These are phyloP conservation scores for Tolypocladium ovalisporum DNA, from an alignment of 2,329 filamentous ascomycete species.

Conservation along the genomic window DNA sequence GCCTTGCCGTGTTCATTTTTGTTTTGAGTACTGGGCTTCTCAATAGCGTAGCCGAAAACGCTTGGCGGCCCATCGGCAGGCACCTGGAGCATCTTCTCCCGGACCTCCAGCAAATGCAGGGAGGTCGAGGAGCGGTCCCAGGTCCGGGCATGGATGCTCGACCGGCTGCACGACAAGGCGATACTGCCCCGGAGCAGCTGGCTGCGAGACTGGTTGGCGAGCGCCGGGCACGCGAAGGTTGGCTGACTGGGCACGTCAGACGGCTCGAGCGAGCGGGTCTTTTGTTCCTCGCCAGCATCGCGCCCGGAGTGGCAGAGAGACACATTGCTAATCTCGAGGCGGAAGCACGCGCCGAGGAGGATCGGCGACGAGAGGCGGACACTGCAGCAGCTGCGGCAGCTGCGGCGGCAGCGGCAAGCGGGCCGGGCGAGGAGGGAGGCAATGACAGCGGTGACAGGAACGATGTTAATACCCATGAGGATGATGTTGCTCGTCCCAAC, in stretches of 20 bases:
- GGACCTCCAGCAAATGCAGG: constrained; percentile 27
- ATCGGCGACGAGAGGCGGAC: constrained; percentile 31
- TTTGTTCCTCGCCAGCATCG: constrained; percentile 55
- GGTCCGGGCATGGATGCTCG: constrained; percentile 14
- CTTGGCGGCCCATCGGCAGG: constrained; percentile 45
- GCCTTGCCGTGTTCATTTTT: constrained; percentile 43
- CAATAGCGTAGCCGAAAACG: constrained; percentile 41
- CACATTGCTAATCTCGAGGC: constrained; percentile 50
- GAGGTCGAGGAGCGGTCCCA: background rate
- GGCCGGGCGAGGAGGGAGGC: constrained; percentile 11
- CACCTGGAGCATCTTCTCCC: constrained; percentile 51
- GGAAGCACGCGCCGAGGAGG: constrained; percentile 32
- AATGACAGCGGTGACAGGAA: constrained; percentile 1
- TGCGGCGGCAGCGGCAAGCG: constrained; percentile 15
- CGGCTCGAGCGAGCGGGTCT: constrained; percentile 48
- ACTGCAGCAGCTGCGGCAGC: constrained; percentile 26
- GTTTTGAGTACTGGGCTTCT: constrained; percentile 49
- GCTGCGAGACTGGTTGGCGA: constrained; percentile 43
- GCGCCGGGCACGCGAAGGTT: constrained; percentile 17
- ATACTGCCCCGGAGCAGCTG: constrained; percentile 35
- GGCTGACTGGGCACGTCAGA: constrained; percentile 31
- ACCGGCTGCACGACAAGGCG: constrained; percentile 14
- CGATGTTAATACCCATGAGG: background rate
- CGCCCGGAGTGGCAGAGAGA: constrained; percentile 53
- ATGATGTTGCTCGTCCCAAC: background rate